Evolutionary conservation across 306 rosid genomes (phyloP).

Genomic region (Quercus aquifolioides): DNA sequence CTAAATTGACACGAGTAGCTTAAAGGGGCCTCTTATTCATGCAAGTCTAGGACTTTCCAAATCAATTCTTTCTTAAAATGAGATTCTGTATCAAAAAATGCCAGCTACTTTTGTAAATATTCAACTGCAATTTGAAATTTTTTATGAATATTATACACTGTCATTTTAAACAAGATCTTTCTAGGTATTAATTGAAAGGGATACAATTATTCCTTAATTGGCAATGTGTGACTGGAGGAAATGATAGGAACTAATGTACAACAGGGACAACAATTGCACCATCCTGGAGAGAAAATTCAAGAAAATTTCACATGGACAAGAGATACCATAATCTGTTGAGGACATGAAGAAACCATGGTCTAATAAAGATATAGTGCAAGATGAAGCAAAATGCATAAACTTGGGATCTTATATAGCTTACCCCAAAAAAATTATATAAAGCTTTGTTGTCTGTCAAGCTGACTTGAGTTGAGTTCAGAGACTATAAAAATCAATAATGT

Average conservation of each 20-base stretch:
- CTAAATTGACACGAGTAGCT: not conserved
- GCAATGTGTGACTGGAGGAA: not conserved
- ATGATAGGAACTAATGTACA: not conserved
- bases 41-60: not conserved
- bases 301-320: not conserved
- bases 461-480: no score
- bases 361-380: not conserved
- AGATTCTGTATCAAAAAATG: not conserved
- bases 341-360: slow-evolving; percentile 4
- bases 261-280: not conserved
- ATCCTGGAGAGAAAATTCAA: not conserved
- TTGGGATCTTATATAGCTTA: not conserved
- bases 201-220: not conserved
- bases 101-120: not conserved
- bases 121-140: not conserved
- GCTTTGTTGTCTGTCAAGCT: not conserved
- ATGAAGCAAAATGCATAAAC: not conserved
- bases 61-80: not conserved
- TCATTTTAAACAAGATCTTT: not conserved
- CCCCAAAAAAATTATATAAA: not conserved
- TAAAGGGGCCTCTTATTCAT: not conserved
- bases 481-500: no score
- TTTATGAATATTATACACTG: not conserved
- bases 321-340: not conserved
- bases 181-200: not conserved